Evolutionary conservation across 768 basidiomycete genomes (phyloP), one percentile per base, ranked within the genome.

Genomic region (Coprinellus micaceus): DNA sequence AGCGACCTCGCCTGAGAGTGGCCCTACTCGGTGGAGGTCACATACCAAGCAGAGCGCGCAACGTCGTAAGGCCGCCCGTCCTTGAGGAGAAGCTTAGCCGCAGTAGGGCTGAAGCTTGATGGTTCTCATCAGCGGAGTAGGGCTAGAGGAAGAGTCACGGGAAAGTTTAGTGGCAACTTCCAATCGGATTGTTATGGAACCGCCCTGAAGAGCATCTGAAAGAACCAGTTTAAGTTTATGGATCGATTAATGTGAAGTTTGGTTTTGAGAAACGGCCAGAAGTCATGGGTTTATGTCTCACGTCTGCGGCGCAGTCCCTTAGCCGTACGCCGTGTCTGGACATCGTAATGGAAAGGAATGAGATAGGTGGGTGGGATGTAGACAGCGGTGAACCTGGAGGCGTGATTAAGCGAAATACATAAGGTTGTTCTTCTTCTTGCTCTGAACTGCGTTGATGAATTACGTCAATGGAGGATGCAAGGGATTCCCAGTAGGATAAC

Each of bases 401-500:
- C 19, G n/a, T 51, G 47, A 19, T 37, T 88, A 94, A 48, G 91
- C 91, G 71, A 93, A 94, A 76, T 94, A 94, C 83, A 92, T 86
- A 67, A 98, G 85, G 67, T 92, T 88, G 68, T 98, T 98, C 85
- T 98, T 98, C 85, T 99, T 99, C 86, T 98, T 95, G 74, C 92
- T 93, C 82, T 98, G 96, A 55, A 98, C 88, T 98, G 72, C 50
- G 69, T 58, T 47, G 63, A 60, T 30, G 39, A 39, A 40, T 58
- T 52, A 44, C 30, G 61, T 73, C 48, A 72, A 61, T 60, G 30
- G 24, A 41, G 60, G 43, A 33, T 21, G n/a, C 21, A n/a, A 45
- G 46, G 43, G 44, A 54, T 22, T 33, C n/a, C 22, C 26, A 51
- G 21, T 60, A 37, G 44, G 47, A 58, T 39, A 24, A 53, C 83